These are phyloP conservation scores for Aureobasidium sp. DNA, from an alignment of 2,329 filamentous ascomycete species.

Conservation along the genomic window DNA sequence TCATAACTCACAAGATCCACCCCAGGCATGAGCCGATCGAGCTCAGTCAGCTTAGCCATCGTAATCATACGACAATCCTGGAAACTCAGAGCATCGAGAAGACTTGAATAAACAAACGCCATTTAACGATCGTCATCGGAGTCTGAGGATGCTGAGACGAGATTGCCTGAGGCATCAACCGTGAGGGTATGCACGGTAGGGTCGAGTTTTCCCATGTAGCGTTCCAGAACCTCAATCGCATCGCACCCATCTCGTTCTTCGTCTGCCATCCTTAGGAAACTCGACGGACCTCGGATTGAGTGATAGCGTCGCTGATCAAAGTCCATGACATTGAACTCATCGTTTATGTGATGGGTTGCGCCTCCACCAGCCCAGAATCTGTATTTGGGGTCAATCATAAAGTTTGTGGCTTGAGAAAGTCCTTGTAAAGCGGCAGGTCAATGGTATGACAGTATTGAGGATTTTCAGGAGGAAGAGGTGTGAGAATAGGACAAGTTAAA, in stretches of 20 bases:
- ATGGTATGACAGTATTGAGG: too few species aligned
- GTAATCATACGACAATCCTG: neutral
- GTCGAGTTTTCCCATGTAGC: neutral
- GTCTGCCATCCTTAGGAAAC: neutral
- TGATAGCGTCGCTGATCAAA: neutral
- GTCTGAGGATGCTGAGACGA: neutral
- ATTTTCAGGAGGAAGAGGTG: too few species aligned
- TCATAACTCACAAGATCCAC: neutral
- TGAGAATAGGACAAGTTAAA: too few species aligned
- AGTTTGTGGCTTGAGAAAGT: too few species aligned
- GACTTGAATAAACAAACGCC: neutral
- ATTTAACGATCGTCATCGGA: neutral
- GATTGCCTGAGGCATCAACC: neutral
- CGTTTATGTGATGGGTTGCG: neutral
- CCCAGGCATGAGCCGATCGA: neutral
- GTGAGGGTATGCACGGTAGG: neutral
- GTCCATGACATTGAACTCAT: neutral
- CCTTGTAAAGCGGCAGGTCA: too few species aligned
- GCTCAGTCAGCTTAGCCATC: neutral
- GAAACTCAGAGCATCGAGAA: neutral
- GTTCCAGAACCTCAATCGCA: neutral
- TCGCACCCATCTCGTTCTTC: neutral
- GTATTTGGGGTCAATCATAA: neutral
- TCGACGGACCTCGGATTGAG: neutral
- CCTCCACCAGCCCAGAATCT: neutral